Conservation (phyloP, 2,329 filamentous ascomycete species). For the Colletotrichum theobromicola region DNA sequence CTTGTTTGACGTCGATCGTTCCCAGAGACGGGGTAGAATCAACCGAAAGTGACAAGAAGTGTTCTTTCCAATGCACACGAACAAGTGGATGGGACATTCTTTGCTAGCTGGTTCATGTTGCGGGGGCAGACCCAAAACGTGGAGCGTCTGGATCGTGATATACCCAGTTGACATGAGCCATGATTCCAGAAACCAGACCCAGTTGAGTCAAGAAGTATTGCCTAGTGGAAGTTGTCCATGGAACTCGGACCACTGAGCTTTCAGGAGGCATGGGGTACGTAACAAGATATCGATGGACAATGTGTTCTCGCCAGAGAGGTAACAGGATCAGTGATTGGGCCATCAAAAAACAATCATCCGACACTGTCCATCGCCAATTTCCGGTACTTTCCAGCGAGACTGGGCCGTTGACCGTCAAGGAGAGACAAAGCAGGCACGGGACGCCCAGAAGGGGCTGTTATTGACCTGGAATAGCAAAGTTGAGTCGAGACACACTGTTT, state of each 20-base stretch:
- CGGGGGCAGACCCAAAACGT: neutral
- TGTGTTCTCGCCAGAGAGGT: neutral
- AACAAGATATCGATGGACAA: neutral
- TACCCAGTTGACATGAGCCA: neutral
- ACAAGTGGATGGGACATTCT: neutral
- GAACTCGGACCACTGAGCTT: neutral
- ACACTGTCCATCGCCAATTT: too few species aligned
- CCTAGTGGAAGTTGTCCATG: accelerated
- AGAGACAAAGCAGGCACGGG: neutral
- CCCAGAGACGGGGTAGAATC: accelerated
- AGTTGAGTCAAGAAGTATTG: accelerated
- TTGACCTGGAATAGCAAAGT: neutral
- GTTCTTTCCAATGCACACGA: neutral
- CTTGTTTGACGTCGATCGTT: accelerated
- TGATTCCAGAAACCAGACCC: neutral
- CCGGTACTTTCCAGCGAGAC: neutral
- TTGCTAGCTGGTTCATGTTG: neutral
- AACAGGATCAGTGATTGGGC: neutral
- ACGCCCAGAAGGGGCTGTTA: neutral
- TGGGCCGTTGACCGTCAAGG: accelerated
- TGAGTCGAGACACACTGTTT: neutral
- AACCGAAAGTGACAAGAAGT: accelerated
- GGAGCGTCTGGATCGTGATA: neutral
- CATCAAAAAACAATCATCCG: too few species aligned
- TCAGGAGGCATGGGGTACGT: neutral